These are phyloP conservation scores for Hypomyces rosellus DNA, from an alignment of 2,329 filamentous ascomycete species.

Conservation along the genomic window DNA sequence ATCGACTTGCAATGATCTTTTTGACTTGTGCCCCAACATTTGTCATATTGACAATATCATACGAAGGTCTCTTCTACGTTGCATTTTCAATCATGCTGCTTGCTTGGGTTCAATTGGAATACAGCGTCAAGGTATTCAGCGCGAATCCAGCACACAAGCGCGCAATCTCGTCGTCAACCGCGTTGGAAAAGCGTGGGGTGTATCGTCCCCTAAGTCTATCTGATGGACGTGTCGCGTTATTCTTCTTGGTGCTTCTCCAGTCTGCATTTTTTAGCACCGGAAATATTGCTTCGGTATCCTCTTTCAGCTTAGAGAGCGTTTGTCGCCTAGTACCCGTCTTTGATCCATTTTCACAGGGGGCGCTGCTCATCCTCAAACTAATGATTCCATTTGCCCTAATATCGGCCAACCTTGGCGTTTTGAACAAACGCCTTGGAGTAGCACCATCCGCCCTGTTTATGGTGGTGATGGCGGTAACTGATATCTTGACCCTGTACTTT, in stretches of 20 bases:
- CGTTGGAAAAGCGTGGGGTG: constrained; percentile 3
- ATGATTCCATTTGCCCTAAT: constrained; percentile 91
- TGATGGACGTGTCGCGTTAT: constrained; percentile 84
- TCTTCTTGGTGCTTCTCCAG: constrained; percentile 92
- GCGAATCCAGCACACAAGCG: constrained; percentile 11
- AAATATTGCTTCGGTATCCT: constrained; percentile 88
- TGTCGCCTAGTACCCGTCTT: constrained; percentile 83
- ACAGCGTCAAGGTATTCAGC: constrained; percentile 47
- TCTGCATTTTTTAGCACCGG: constrained; percentile 96
- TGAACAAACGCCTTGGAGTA: constrained; percentile 78
- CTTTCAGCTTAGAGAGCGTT: constrained; percentile 90
- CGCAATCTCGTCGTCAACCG: constrained; percentile 3
- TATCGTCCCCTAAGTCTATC: constrained; percentile 67
- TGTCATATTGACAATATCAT: constrained; percentile 93
- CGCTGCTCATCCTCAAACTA: constrained; percentile 79
- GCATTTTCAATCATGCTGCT: constrained; percentile 77
- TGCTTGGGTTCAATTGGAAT: constrained; percentile 88
- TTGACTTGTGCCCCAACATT: constrained; percentile 89
- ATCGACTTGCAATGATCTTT: constrained; percentile 83
- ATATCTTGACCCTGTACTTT: constrained; percentile 89
- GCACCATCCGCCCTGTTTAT: constrained; percentile 89
- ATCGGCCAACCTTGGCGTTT: constrained; percentile 86
- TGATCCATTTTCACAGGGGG: constrained; percentile 85
- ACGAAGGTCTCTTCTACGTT: constrained; percentile 94
- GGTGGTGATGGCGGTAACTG: constrained; percentile 84